Evolutionary conservation across 2,329 filamentous ascomycete species (phyloP).

Genomic region (Penicillium oxalicum): DNA sequence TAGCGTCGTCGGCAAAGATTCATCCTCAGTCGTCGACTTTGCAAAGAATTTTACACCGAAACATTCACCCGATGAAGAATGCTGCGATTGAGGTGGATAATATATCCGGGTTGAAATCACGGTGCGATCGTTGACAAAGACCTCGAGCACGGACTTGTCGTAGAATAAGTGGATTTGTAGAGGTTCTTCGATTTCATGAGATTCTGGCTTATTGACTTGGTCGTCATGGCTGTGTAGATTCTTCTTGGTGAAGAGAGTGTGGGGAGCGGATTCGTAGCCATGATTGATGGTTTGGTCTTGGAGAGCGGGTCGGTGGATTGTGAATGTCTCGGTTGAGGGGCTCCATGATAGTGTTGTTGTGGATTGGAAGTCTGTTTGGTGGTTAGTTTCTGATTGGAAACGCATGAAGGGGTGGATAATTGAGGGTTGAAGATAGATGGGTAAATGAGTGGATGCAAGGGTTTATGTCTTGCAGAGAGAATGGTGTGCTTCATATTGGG

Average conservation of each 20-base stretch:
- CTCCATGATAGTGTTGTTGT: conserved; percentile 39
- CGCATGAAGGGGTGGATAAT: no score
- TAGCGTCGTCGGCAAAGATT: conserved; percentile 7
- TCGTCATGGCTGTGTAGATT: no score
- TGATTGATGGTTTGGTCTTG: conserved; percentile 33
- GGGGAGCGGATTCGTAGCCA: conserved; percentile 34
- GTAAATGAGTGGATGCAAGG: no score
- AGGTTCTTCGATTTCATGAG: conserved; percentile 26
- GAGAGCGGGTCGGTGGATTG: conserved; percentile 32
- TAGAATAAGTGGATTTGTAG: conserved; percentile 40
- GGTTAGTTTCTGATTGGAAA: not conserved
- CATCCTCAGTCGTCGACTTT: not conserved
- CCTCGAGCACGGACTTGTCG: conserved; percentile 41
- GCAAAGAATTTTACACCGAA: conserved; percentile 22
- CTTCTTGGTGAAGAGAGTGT: conserved; percentile 42
- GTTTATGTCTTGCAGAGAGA: no score
- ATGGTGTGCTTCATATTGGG: no score
- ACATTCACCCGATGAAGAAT: conserved; percentile 4
- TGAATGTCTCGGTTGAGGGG: conserved; percentile 36
- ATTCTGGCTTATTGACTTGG: no score
- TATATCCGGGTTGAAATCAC: conserved; percentile 40
- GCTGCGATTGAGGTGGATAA: not conserved
- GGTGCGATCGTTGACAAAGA: conserved; percentile 43
- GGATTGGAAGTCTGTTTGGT: conserved; percentile 18
- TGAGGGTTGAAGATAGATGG: not conserved